A percentile compares a stretch with the other conserved stretches of the same genome.
phyloP scores from a whole-genome alignment of 768 basidiomycete species.

The Termitomyces sp. region DNA sequence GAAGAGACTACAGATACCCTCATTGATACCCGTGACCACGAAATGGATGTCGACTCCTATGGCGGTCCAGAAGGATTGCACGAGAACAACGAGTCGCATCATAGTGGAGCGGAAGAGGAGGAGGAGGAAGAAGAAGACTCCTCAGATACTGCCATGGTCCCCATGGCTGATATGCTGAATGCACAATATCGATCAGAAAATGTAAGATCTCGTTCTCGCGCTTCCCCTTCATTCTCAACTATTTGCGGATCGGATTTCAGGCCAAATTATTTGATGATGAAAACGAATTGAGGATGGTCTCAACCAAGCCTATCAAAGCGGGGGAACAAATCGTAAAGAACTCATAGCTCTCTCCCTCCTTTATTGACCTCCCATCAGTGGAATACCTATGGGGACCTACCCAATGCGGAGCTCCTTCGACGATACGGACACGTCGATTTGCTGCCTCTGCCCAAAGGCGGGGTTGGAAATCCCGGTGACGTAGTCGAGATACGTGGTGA shows the following conservation, averaged over 20 bases:
- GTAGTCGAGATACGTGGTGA: slow-evolving; percentile 78
- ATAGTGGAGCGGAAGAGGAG: slow-evolving; percentile 38
- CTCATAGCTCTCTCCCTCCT: neutral
- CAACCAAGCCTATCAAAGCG: slow-evolving; percentile 66
- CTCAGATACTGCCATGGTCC: slow-evolving; percentile 84
- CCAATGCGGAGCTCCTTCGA: slow-evolving; percentile 91
- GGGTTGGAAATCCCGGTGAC: slow-evolving; percentile 72
- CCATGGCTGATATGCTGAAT: slow-evolving; percentile 95
- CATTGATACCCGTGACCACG: slow-evolving; percentile 32
- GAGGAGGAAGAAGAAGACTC: slow-evolving; percentile 44
- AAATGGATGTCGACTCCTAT: slow-evolving; percentile 40
- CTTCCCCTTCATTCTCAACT: slow-evolving; percentile 3
- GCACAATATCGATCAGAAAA: slow-evolving; percentile 85
- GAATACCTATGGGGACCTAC: slow-evolving; percentile 94
- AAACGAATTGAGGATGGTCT: slow-evolving; percentile 69
- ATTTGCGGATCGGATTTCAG: slow-evolving; percentile 34
- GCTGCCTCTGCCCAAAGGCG: slow-evolving; percentile 48
- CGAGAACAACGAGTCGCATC: slow-evolving; percentile 19
- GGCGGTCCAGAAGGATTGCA: slow-evolving; percentile 17
- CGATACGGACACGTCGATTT: slow-evolving; percentile 92
- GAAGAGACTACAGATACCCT: slow-evolving; percentile 20
- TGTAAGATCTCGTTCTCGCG: slow-evolving; percentile 38
- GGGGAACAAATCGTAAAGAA: slow-evolving; percentile 85
- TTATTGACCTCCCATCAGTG: slow-evolving; percentile 45
- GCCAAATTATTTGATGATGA: slow-evolving; percentile 84